These are phyloP conservation scores for Pestalotiopsis sp. DNA, from an alignment of 2,329 filamentous ascomycete species.

Conservation along the genomic window DNA sequence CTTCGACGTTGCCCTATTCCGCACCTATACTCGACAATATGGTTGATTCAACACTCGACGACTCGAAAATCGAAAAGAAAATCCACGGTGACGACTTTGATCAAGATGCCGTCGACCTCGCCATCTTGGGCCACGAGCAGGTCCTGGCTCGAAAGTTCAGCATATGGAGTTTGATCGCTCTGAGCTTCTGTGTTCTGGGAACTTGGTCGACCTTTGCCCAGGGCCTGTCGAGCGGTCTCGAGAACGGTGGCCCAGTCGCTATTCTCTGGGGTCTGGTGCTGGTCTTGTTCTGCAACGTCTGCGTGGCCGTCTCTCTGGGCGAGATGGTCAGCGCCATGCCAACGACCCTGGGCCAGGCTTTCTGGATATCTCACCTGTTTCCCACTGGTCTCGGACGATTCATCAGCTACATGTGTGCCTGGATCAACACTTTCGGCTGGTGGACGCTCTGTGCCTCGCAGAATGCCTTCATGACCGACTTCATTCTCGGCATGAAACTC, in stretches of 20 bases:
- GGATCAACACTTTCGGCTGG: constrained; percentile 64
- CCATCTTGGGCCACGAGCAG: constrained; percentile 42
- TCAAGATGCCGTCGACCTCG: constrained; percentile 41
- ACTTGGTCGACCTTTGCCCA: constrained; percentile 62
- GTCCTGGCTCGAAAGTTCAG: constrained; percentile 49
- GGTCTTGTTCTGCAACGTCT: constrained; percentile 55
- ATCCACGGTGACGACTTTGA: background rate
- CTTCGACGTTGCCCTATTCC: background rate
- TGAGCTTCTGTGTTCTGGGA: constrained; percentile 59
- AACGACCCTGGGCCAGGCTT: constrained; percentile 61
- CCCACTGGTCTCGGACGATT: constrained; percentile 45
- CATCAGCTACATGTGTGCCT: constrained; percentile 58
- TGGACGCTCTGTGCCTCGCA: constrained; percentile 58
- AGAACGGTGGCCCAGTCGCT: constrained; percentile 54
- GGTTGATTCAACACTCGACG: background rate
- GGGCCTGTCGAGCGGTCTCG: constrained; percentile 51
- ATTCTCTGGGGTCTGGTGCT: constrained; percentile 59
- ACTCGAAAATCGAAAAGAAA: background rate
- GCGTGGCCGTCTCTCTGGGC: constrained; percentile 56
- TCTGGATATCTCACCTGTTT: constrained; percentile 54
- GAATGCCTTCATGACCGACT: constrained; percentile 60
- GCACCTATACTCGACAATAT: background rate
- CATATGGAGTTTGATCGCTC: constrained; percentile 57
- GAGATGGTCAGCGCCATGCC: constrained; percentile 62
- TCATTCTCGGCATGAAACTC: constrained; percentile 58